These are phyloP conservation scores for Colletotrichum aenigma DNA, from an alignment of 2,329 filamentous ascomycete species.

Conservation along the genomic window DNA sequence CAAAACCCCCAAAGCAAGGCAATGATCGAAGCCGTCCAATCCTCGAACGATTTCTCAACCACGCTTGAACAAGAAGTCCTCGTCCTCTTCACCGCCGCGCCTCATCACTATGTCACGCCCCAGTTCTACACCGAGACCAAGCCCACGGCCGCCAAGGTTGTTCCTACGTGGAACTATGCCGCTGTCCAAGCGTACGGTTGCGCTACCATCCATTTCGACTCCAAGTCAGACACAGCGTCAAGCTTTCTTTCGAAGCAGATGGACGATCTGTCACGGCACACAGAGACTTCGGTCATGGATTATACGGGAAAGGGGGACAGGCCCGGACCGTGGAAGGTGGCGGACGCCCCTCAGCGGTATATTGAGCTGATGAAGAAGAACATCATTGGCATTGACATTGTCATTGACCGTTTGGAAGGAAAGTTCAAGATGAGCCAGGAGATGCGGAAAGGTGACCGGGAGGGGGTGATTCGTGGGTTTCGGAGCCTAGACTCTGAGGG, in stretches of 20 bases:
- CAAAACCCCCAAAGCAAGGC: conserved; percentile 68
- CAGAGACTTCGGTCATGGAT: conserved; percentile 61
- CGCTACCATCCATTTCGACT: conserved; percentile 57
- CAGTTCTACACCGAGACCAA: conserved; percentile 73
- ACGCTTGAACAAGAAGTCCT: conserved; percentile 59
- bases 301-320: conserved; percentile 43
- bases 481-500: conserved; percentile 33
- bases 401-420: conserved; percentile 57
- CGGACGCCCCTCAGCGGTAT: conserved; percentile 61
- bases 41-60: conserved; percentile 3
- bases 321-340: conserved; percentile 56
- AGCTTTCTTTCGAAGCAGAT: conserved; percentile 57
- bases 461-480: conserved; percentile 66
- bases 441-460: conserved; percentile 51
- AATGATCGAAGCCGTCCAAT: conserved; percentile 50
- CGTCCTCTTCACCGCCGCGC: conserved; percentile 64
- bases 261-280: conserved; percentile 52
- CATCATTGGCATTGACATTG: conserved; percentile 66
- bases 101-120: conserved; percentile 69
- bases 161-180: conserved; percentile 74
- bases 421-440: conserved; percentile 75
- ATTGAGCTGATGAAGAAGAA: conserved; percentile 60
- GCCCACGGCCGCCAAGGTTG: conserved; percentile 67
- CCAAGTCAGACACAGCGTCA: conserved; percentile 45
- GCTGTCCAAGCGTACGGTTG: conserved; percentile 68